These are phyloP conservation scores for Boletus sp. DNA, from an alignment of 768 basidiomycete species.

Conservation along the genomic window DNA sequence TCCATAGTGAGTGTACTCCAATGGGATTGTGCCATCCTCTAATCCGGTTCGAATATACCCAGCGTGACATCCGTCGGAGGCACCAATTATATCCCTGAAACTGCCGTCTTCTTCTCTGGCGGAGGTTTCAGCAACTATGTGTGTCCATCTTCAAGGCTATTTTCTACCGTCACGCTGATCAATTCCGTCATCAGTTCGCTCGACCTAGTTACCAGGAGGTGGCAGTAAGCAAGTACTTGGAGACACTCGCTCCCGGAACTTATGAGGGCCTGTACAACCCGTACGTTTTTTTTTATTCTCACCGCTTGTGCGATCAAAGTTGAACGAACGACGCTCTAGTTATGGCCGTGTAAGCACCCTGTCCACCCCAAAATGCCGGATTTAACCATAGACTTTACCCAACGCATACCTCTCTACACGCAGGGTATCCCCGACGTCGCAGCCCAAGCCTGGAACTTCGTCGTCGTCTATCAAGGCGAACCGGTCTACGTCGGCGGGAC, in stretches of 20 bases:
- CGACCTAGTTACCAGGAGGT: constrained; percentile 53
- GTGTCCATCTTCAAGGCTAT: constrained; percentile 6
- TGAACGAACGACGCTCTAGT: constrained; percentile 25
- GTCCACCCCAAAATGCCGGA: too few species aligned
- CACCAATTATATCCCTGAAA: constrained; percentile 57
- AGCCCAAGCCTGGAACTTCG: constrained; percentile 52
- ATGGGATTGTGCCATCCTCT: not conserved
- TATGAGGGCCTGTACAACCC: constrained; percentile 61
- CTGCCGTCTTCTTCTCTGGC: constrained; percentile 58
- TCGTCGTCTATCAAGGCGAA: constrained; percentile 42
- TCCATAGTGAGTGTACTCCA: constrained; percentile 41
- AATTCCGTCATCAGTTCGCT: constrained; percentile 37
- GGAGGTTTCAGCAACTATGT: constrained; percentile 75
- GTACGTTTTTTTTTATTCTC: constrained; percentile 34
- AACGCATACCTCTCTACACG: not conserved
- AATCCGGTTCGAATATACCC: not conserved
- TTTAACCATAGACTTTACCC: too few species aligned
- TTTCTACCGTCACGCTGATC: constrained; percentile 2
- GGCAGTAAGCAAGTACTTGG: constrained; percentile 44
- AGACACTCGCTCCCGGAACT: constrained; percentile 41
- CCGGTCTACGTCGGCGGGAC: constrained; percentile 53
- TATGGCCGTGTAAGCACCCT: constrained; percentile 47
- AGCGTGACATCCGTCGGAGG: constrained; percentile 76
- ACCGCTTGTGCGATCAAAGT: not conserved
- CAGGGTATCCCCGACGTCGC: constrained; percentile 64